Conservation (phyloP, 73 alveolate genomes). For the Symbiodinium pilosum region DNA sequence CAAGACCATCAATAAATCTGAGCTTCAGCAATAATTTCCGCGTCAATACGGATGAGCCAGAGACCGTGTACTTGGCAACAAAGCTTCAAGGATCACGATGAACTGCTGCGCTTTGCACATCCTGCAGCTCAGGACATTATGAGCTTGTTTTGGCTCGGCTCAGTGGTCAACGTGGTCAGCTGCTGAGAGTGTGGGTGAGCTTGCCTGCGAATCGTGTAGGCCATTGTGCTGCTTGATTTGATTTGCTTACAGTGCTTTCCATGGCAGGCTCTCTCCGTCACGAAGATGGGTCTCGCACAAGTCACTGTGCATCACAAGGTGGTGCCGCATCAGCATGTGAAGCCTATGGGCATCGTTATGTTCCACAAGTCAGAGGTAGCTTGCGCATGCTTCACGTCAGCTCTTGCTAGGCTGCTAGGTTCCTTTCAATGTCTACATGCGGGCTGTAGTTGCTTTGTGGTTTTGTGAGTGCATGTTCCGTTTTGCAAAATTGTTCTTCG, state of each 20-base stretch:
- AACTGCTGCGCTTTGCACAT: not conserved
- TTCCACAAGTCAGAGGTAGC: not conserved
- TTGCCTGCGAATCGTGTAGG: not conserved
- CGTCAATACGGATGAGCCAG: not conserved
- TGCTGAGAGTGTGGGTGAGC: not conserved
- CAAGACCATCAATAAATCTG: no score
- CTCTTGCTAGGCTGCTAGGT: no score
- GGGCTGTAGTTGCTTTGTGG: no score
- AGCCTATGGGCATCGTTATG: not conserved
- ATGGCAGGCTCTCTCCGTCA: slow-evolving; percentile 46
- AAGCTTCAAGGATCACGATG: not conserved
- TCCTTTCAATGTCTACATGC: no score
- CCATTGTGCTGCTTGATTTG: not conserved
- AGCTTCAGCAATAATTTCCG: no score
- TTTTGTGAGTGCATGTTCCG: no score
- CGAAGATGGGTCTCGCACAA: slow-evolving; percentile 80
- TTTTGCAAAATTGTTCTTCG: no score
- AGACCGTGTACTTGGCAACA: not conserved
- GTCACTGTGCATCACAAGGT: slow-evolving; percentile 50
- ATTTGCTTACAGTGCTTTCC: not conserved
- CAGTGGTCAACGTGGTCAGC: slow-evolving; percentile 62
- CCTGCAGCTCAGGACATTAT: slow-evolving; percentile 32
- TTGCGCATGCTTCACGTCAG: no score
- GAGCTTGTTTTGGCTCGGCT: slow-evolving; percentile 75
- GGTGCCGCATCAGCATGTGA: not conserved